Conservation (phyloP, 768 basidiomycete genomes). For the Pleurotus tuber-regium region DNA sequence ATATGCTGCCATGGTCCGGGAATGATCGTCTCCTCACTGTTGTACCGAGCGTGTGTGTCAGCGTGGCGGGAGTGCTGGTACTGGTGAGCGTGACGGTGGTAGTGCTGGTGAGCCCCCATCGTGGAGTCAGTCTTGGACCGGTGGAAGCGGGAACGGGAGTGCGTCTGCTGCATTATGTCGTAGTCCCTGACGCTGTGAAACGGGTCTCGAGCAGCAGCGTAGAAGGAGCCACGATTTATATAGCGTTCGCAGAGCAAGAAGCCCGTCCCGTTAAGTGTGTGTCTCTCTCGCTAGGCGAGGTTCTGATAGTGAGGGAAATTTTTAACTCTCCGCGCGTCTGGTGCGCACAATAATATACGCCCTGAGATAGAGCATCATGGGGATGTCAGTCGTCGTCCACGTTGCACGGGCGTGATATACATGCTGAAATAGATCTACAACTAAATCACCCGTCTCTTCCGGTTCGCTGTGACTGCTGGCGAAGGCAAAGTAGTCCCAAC, state of each 20-base stretch:
- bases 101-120: conserved; percentile 3
- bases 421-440: conserved; percentile 1
- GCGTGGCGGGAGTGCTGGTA: conserved; percentile 15
- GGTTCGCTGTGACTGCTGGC: neutral
- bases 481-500: too few relatives aligned
- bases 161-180: conserved; percentile 3
- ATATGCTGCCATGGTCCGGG: conserved; percentile 38
- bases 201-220: neutral
- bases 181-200: neutral
- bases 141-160: conserved; percentile 2
- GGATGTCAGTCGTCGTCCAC: conserved; percentile 1
- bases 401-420: conserved; percentile 4
- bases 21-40: conserved; percentile 16
- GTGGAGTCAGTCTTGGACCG: conserved; percentile 5
- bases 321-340: neutral
- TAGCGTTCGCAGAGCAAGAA: neutral
- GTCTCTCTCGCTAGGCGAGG: neutral
- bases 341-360: neutral
- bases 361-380: conserved; percentile 1
- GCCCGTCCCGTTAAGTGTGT: too few relatives aligned
- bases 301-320: neutral
- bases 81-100: neutral
- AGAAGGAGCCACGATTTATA: neutral
- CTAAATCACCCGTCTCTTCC: neutral
- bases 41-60: conserved; percentile 15